Base-by-base conservation (phyloP, 208 protist genomes). In the Acanthamoeba castellanii region DNA sequence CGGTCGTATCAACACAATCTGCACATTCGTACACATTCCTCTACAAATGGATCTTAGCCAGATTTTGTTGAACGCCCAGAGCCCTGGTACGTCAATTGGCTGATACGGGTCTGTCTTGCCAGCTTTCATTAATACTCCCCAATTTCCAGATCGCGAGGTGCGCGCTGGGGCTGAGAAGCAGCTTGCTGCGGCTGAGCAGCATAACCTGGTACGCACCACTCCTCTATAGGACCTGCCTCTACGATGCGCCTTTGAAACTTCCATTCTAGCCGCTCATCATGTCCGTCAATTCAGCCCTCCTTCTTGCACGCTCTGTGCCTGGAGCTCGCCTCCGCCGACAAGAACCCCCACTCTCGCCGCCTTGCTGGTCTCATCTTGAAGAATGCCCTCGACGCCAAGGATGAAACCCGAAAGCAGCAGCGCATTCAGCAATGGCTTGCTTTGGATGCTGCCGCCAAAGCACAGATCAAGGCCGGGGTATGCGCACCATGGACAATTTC, bases 361-460 rank as follows among this genome's bases (percentile, higher is more conserved):
- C 98, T 99, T 96, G 99, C 99, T 11, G 98, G 98, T 78, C 97
- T 98, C 32, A 93, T 99, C 50, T 96, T 99, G 30, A 99, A 99
- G 96, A 99, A 99, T 96, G 96, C 98, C 78, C 96, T 99, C 3
- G 97, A 97, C n/a, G 98, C 98, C 37, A 98, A 98, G 78, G 96
- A 99, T 92, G 95, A 97, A 47, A 96, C 96, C 14, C 97, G 96
- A 47, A 97, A 98, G 70, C 74, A 27, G 34, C 76, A 90, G 68
- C 42, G 94, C 14, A 47, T 57, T 59, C 66, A 95, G 47, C 81
- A 96, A 55, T 97, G 95, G 95, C n/a, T 95, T 5, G 14, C 93
- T 25, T 45, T 97, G 45, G 72, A 93, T 59, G 72, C 95, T 25
- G 45, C 30, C 16, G 50, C 68, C 7, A 90, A 85, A 47, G 72